Evolutionary conservation across 352 stramenopile genomes (phyloP), one percentile per base, ranked within the genome.

Genomic region (Aphanomyces cochlioides): DNA sequence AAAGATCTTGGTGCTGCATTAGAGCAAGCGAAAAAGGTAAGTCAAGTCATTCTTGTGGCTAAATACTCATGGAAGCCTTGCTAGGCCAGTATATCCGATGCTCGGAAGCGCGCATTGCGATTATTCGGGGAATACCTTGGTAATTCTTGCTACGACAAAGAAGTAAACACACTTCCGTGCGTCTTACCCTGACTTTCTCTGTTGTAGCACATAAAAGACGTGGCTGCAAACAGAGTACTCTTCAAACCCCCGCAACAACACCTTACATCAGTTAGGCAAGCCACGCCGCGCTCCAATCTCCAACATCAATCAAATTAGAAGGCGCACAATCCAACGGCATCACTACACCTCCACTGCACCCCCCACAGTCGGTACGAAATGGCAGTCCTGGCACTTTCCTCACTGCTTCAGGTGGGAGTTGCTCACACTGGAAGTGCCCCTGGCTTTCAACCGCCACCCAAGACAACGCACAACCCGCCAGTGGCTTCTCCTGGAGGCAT

Each of bases 61-160:
- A 28, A 28, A 28, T 61, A 34, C 36, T 7, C 17, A 34, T 47
- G 28, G 10, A 13, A n/a, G 7, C 8, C 21, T 37, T 47, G n/a
- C 2, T 40, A 83, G 78, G 82, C 87, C 36, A 93, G 85, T 66
- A 90, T 95, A 38, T 95, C 87, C 5, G 87, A 95, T 73, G 87
- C 83, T 1, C 75, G 87, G 17, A 95, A 95, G 72, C 78, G 87
- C 43, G 83, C 85, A 6, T 68, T 95, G 39, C 79, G 87, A 6
- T 71, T 95, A 3, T 95, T 95, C 78, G 87, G 87, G 40, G 87
- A 95, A 71, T 93, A 91, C 58, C 59, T 95, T 7, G 87, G 87
- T 12, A 95, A 95, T 56, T 95, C 87, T 19, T 93, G 85, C 76
- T 95, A 95, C 56, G 87, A 95, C 53, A 80, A 80, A n/a, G 85